A percentile compares a stretch with the other conserved stretches of the same genome.
Evolutionary conservation across 2,329 filamentous ascomycete species (phyloP).

Genomic region (Samsoniella hepiali): DNA sequence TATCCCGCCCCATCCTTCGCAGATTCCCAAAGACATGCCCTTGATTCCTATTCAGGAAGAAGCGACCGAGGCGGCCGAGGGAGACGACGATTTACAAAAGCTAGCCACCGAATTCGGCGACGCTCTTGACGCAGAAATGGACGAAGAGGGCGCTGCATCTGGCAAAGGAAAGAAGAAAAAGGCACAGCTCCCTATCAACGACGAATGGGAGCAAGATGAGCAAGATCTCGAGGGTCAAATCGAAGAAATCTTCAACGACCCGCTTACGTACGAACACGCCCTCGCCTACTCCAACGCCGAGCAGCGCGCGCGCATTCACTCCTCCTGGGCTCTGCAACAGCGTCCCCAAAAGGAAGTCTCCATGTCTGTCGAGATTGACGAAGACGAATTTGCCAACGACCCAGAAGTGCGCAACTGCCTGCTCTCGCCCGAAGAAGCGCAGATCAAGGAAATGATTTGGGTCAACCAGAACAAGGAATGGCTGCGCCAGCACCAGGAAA

Average conservation of each 20-base stretch:
- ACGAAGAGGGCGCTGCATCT: slow-evolving; percentile 21
- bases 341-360: slow-evolving; percentile 48
- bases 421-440: slow-evolving; percentile 68
- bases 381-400: slow-evolving; percentile 85
- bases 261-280: slow-evolving; percentile 53
- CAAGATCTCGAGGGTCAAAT: slow-evolving; percentile 68
- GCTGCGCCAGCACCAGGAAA: slow-evolving; percentile 81
- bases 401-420: slow-evolving; percentile 81
- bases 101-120: slow-evolving; percentile 47
- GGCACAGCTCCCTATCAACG: slow-evolving; percentile 53
- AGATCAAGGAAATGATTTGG: slow-evolving; percentile 89
- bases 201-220: slow-evolving; percentile 62
- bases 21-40: slow-evolving; percentile 34
- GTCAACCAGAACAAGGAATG: slow-evolving; percentile 93
- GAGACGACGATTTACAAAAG: slow-evolving; percentile 33
- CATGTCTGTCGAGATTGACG: slow-evolving; percentile 65
- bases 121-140: slow-evolving; percentile 32
- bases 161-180: slow-evolving; percentile 30
- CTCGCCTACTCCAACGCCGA: slow-evolving; percentile 57
- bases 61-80: slow-evolving; percentile 16
- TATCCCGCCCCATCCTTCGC: slow-evolving; percentile 52
- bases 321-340: slow-evolving; percentile 48
- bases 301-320: slow-evolving; percentile 52
- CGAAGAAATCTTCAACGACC: slow-evolving; percentile 64
- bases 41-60: slow-evolving; percentile 17